Conservation (phyloP, 2,329 filamentous ascomycete genomes). For the Phialophora verrucosa region DNA sequence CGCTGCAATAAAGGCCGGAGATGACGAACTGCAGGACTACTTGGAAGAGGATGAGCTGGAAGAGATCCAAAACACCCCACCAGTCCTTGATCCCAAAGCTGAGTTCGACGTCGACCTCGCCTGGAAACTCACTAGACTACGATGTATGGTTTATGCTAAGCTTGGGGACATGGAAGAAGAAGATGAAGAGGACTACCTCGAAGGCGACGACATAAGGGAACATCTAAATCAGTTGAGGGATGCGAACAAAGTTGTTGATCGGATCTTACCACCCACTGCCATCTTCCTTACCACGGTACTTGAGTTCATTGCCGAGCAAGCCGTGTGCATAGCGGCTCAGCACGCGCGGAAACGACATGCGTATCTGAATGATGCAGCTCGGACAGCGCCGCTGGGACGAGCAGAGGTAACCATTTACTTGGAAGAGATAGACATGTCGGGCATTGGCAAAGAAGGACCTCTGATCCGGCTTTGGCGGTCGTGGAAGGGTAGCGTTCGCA, state of each 20-base stretch:
- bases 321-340: constrained; percentile 83
- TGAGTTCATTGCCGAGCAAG: constrained; percentile 91
- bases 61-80: constrained; percentile 64
- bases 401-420: constrained; percentile 71
- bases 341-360: constrained; percentile 75
- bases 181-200: constrained; percentile 87
- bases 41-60: constrained; percentile 75
- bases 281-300: constrained; percentile 96
- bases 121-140: constrained; percentile 89
- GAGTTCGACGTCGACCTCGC: constrained; percentile 90
- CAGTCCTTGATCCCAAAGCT: constrained; percentile 53
- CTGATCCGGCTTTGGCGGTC: constrained; percentile 89
- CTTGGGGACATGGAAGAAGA: constrained; percentile 97
- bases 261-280: constrained; percentile 86
- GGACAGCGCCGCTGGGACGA: constrained; percentile 51
- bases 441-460: constrained; percentile 85
- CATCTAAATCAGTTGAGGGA: constrained; percentile 46
- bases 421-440: constrained; percentile 90
- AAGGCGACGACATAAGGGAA: constrained; percentile 72
- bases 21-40: constrained; percentile 87
- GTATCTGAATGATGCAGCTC: constrained; percentile 53
- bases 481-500: constrained; percentile 77
- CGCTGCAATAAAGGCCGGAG: constrained; percentile 79
- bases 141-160: constrained; percentile 98
- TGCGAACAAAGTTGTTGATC: constrained; percentile 63